Conservation (phyloP, 352 stramenopile species). For the Pythium graminicola region DNA sequence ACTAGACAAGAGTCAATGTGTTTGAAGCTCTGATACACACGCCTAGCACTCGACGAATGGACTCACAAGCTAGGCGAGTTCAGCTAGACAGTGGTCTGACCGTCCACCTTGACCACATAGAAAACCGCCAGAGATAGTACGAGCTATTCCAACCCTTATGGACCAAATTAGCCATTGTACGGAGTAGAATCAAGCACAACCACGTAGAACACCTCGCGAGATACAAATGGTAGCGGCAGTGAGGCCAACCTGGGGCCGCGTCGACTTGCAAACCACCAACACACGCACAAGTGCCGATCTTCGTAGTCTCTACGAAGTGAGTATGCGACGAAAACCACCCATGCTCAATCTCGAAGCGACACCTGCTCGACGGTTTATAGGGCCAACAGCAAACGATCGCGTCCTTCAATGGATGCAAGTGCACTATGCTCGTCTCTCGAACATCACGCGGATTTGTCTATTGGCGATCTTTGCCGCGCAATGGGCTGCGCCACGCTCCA, state of each 20-base stretch:
- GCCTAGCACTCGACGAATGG: no score
- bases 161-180: no score
- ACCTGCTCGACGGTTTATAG: neutral
- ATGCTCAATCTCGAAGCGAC: conserved; percentile 11
- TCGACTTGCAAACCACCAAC: neutral
- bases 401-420: conserved; percentile 12
- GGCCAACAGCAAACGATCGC: neutral
- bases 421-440: conserved; percentile 3
- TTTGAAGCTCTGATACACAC: no score
- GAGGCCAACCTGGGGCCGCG: neutral
- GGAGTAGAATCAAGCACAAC: no score
- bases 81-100: no score
- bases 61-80: no score
- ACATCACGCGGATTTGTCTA: conserved; percentile 12
- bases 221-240: neutral
- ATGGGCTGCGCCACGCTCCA: conserved; percentile 5
- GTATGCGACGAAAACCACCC: neutral
- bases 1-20: no score
- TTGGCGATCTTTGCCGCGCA: conserved; percentile 10
- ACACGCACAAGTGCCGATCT: conserved; percentile 4
- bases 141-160: no score
- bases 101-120: no score
- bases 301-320: conserved; percentile 14
- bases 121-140: no score
- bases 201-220: no score